Conservation (phyloP, 2,329 filamentous ascomycete species). For the Fusarium concolor region DNA sequence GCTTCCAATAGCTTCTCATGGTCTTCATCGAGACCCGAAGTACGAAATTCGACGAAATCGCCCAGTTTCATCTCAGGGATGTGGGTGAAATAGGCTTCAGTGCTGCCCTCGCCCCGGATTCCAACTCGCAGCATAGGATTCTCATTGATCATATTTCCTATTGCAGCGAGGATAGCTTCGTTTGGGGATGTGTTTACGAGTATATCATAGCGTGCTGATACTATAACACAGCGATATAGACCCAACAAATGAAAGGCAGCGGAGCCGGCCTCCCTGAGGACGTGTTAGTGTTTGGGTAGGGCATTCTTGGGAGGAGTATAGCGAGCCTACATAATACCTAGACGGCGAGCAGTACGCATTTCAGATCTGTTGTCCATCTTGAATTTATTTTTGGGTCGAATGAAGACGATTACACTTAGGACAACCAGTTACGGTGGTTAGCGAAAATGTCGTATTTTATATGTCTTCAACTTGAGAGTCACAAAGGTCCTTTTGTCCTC, state of each 20-base stretch:
- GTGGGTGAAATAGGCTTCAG: conserved; percentile 57
- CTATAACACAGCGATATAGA: conserved; percentile 60
- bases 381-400: not conserved
- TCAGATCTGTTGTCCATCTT: conserved; percentile 20
- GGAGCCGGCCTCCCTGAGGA: conserved; percentile 57
- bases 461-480: not conserved
- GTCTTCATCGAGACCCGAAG: conserved; percentile 37
- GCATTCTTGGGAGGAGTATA: not conserved
- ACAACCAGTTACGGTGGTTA: not conserved
- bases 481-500: not conserved
- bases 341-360: conserved; percentile 38
- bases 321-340: conserved; percentile 44
- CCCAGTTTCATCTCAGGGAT: conserved; percentile 57
- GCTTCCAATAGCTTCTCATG: conserved; percentile 50
- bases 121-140: conserved; percentile 63
- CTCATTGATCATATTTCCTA: conserved; percentile 55
- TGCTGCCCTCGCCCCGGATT: conserved; percentile 59
- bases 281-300: not conserved
- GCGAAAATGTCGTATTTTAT: not conserved
- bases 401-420: not conserved
- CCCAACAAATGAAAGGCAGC: conserved; percentile 60
- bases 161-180: conserved; percentile 51
- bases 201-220: conserved; percentile 58
- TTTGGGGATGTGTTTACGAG: conserved; percentile 4
- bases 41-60: conserved; percentile 55